These are phyloP conservation scores for Alternaria sp. DNA, from an alignment of 2,329 filamentous ascomycete genomes.

Conservation along the genomic window DNA sequence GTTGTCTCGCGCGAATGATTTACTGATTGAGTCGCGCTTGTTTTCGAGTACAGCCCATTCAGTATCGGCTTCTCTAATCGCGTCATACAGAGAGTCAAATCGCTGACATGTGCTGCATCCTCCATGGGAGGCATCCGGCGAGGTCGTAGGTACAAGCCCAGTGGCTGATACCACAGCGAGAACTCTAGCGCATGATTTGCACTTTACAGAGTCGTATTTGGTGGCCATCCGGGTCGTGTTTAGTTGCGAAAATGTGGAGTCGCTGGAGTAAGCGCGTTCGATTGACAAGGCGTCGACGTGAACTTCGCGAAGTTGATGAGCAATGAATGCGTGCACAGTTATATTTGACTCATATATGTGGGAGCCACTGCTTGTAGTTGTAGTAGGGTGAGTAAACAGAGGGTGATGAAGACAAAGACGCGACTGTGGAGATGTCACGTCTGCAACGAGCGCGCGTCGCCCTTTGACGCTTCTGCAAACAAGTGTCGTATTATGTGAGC, in stretches of 20 bases:
- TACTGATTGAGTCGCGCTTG: constrained; percentile 20
- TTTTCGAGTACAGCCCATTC: constrained; percentile 15
- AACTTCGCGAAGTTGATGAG: background rate
- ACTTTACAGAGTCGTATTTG: constrained; percentile 2
- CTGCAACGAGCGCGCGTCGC: background rate
- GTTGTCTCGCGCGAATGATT: constrained; percentile 19
- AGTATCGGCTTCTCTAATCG: constrained; percentile 17
- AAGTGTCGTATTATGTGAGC: background rate
- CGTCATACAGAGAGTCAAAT: constrained; percentile 22
- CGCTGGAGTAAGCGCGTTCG: background rate
- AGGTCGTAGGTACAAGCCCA: constrained; percentile 13
- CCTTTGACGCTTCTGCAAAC: background rate
- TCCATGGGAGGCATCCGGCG: background rate
- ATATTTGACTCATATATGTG: background rate
- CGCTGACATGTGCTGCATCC: constrained; percentile 26
- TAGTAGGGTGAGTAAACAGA: background rate
- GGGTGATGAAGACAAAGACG: constrained; percentile 1
- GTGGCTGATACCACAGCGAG: constrained; percentile 16
- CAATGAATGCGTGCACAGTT: background rate
- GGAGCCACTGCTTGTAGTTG: background rate
- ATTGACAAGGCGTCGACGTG: background rate
- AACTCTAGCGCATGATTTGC: constrained; percentile 8
- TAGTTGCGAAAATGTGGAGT: background rate
- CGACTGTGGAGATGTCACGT: background rate
- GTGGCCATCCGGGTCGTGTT: constrained; percentile 1